Evolutionary conservation across 202 grass and related monocot species (phyloP).

Genomic region (Alloteropsis angusta): DNA sequence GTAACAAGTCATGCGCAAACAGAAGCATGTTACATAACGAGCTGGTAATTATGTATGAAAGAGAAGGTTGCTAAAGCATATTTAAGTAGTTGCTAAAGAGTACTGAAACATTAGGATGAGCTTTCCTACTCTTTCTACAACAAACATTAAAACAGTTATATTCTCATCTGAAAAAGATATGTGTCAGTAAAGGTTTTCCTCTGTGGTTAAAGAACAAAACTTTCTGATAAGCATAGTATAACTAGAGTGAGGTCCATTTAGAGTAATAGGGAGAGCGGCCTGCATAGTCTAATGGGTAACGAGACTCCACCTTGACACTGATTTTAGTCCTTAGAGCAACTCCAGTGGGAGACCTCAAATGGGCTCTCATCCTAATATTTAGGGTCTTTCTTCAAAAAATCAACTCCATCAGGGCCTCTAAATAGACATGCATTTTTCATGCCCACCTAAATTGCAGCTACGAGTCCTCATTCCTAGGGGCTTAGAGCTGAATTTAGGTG

Average conservation of each 20-base stretch:
- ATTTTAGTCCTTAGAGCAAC: too few species aligned
- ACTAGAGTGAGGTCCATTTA: background rate
- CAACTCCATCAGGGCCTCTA: too few species aligned
- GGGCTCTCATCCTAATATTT: too few species aligned
- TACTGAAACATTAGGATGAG: background rate
- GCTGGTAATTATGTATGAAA: background rate
- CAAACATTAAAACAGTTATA: background rate
- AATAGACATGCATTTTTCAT: too few species aligned
- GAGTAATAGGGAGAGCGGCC: background rate
- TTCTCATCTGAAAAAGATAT: background rate
- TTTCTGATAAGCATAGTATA: background rate
- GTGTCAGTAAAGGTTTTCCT: background rate
- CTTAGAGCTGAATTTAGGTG: too few species aligned
- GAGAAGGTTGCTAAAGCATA: background rate
- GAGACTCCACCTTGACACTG: background rate
- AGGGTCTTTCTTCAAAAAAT: too few species aligned
- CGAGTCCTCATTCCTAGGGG: too few species aligned
- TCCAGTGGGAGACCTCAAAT: too few species aligned
- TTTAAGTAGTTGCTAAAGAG: background rate
- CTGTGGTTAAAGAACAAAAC: background rate
- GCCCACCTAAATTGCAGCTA: too few species aligned
- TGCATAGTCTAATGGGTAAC: background rate
- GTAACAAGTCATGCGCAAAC: constrained; percentile 9
- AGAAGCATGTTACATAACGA: background rate
- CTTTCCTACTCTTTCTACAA: background rate